These are phyloP conservation scores for Macrolepiota dolichaula DNA, from an alignment of 768 basidiomycete species.

Conservation along the genomic window DNA sequence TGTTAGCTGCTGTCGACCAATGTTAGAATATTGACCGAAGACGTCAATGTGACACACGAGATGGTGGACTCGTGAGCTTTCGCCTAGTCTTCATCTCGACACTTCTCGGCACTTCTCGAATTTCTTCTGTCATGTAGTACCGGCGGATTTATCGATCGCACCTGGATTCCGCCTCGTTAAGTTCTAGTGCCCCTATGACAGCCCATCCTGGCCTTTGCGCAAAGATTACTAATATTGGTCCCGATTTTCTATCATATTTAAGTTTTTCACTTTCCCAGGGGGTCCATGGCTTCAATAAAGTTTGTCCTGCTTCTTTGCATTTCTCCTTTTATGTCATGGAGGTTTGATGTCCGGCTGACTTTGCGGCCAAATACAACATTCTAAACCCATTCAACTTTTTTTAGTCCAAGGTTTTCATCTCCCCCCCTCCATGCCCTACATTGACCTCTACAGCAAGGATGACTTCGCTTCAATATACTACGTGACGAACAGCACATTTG, in stretches of 20 bases:
- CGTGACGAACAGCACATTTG: constrained; percentile 55
- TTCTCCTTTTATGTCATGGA: constrained; percentile 8
- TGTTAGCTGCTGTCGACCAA: neutral
- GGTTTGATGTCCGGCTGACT: constrained; percentile 2
- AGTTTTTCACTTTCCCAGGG: constrained; percentile 3
- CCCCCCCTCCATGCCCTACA: constrained; percentile 53
- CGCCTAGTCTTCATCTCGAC: too few species aligned
- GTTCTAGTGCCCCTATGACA: neutral
- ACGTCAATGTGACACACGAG: neutral
- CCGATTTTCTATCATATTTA: constrained; percentile 1
- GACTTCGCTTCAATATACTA: constrained; percentile 76
- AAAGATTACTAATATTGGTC: neutral
- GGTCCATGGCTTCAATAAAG: neutral
- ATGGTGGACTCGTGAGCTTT: neutral
- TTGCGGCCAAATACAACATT: neutral
- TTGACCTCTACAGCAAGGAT: constrained; percentile 57
- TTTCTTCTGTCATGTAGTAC: too few species aligned
- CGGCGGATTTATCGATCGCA: too few species aligned
- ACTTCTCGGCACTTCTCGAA: too few species aligned
- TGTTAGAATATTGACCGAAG: neutral
- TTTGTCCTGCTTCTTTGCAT: neutral
- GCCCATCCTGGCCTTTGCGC: neutral
- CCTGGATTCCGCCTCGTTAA: neutral
- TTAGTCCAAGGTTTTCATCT: constrained; percentile 13
- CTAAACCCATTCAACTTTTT: constrained; percentile 7